Base-by-base conservation (phyloP, 108 stramenopile species). In the Cyclotella atomus region DNA sequence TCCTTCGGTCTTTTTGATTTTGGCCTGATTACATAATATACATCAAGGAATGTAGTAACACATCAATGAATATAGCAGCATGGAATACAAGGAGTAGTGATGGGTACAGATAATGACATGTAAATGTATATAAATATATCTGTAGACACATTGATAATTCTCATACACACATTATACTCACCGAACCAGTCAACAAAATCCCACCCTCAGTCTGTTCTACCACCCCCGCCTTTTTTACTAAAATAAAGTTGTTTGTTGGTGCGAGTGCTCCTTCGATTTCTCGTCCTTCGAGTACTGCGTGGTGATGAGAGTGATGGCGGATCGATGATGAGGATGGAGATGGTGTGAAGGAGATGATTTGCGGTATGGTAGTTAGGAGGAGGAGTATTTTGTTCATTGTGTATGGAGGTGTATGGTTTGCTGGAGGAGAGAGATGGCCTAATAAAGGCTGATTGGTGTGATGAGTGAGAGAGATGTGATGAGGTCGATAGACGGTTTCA, bases 1-100 rank as follows among this genome's bases (percentile, higher is more conserved):
- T 10, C 96, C 96, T 77, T 92, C 85, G 17, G 92, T 92, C 65
- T 92, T 93, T 46, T 76, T 63, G 44, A 92, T 85, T 75, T 95
- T 93, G 15, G 92, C 86, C 78, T 91, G n/a, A n/a, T n/a, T n/a
- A n/a, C n/a, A n/a, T n/a, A n/a, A n/a, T n/a, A n/a, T n/a, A n/a
- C n/a, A n/a, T n/a, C n/a, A n/a, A n/a, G n/a, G n/a, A n/a, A n/a
- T n/a, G n/a, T n/a, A n/a, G 27, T 25, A 28, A 15, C 24, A 27
- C 54, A 55, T 55, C 16, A 27, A 64, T 72, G 71, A 65, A 44
- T 30, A 70, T n/a, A n/a, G n/a, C n/a, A n/a, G n/a, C n/a, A n/a
- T n/a, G n/a, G n/a, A n/a, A n/a, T n/a, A n/a, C n/a, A n/a, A n/a
- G n/a, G n/a, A n/a, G n/a, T n/a, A n/a, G n/a, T n/a, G n/a, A n/a